Evolutionary conservation across 257 asterid genomes (phyloP).

Genomic region (Solanum okadae): DNA sequence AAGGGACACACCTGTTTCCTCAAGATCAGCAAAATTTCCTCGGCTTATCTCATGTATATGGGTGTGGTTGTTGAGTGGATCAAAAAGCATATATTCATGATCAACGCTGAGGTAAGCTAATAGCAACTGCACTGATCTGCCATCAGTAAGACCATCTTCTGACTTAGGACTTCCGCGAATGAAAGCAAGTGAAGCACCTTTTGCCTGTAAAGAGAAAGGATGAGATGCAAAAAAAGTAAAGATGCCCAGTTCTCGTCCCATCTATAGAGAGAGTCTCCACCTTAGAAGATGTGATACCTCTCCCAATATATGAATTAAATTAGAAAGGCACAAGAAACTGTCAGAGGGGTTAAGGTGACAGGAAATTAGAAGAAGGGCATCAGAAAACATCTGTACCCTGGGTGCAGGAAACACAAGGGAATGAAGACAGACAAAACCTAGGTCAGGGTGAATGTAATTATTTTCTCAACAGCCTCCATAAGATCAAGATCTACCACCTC

Average conservation of each 20-base stretch:
- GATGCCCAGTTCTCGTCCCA: not conserved
- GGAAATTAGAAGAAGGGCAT: not conserved
- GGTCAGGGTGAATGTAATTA: not conserved
- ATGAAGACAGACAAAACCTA: not conserved
- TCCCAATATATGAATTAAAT: not conserved
- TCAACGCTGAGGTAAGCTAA: slow-evolving; percentile 39
- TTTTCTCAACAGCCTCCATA: not conserved
- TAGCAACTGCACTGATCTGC: slow-evolving; percentile 32
- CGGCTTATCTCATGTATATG: slow-evolving; percentile 21
- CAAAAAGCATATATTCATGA: slow-evolving; percentile 65
- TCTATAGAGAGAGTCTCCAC: not conserved
- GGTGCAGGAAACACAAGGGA: not conserved
- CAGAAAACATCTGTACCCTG: not conserved
- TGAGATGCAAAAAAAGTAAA: not conserved
- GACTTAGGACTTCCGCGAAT: slow-evolving; percentile 21
- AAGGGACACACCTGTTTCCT: slow-evolving; percentile 45
- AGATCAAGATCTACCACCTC: not conserved
- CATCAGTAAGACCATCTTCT: slow-evolving; percentile 25
- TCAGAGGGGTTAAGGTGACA: not conserved
- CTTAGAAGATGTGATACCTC: not conserved
- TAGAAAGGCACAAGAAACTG: not conserved
- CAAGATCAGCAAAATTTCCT: slow-evolving; percentile 16
- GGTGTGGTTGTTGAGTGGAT: slow-evolving; percentile 31
- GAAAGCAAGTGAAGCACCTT: slow-evolving; percentile 62
- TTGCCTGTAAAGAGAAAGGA: slow-evolving; percentile 43